These are phyloP conservation scores for Exophiala sp. DNA, from an alignment of 2,329 filamentous ascomycete genomes.

Conservation along the genomic window DNA sequence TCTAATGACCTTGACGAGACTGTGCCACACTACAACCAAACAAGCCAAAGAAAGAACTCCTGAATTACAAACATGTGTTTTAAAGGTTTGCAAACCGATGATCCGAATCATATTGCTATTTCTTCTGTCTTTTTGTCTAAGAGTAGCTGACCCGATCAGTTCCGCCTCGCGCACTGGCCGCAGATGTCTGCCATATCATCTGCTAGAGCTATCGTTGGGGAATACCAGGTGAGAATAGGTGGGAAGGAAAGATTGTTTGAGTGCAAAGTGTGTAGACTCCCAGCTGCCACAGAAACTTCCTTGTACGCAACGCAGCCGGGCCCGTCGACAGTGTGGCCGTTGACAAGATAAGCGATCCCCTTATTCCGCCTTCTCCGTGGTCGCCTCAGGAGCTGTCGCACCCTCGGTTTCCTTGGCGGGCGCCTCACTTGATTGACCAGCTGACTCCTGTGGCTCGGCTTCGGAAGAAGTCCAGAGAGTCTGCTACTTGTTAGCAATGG, in stretches of 20 bases:
- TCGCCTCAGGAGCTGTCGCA: conserved; percentile 21
- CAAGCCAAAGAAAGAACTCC: too few species aligned
- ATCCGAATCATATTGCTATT: conserved; percentile 24
- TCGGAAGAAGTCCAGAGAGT: conserved; percentile 99
- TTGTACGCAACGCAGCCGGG: not conserved
- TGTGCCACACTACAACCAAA: too few species aligned
- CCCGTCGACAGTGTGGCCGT: conserved; percentile 1
- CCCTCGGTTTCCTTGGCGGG: conserved; percentile 25
- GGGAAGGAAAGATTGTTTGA: conserved; percentile 20
- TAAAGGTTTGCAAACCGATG: conserved; percentile 8
- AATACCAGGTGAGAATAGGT: conserved; percentile 18
- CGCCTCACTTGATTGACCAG: conserved; percentile 29
- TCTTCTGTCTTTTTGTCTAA: conserved; percentile 23
- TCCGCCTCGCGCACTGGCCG: conserved; percentile 8
- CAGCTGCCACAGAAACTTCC: conserved; percentile 11
- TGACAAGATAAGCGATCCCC: conserved; percentile 4
- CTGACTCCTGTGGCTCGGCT: conserved; percentile 70
- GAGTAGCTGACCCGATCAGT: conserved; percentile 17
- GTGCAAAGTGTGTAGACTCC: conserved; percentile 9
- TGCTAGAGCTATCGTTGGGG: conserved; percentile 18
- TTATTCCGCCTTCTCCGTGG: conserved; percentile 28
- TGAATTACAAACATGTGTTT: not conserved
- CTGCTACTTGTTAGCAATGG: conserved; percentile 48
- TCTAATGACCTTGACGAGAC: too few species aligned
- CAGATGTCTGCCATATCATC: conserved; percentile 21